Evolutionary conservation across 257 asterid species (phyloP), one percentile per base, ranked within the genome.

Genomic region (Ligustrum vulgare): DNA sequence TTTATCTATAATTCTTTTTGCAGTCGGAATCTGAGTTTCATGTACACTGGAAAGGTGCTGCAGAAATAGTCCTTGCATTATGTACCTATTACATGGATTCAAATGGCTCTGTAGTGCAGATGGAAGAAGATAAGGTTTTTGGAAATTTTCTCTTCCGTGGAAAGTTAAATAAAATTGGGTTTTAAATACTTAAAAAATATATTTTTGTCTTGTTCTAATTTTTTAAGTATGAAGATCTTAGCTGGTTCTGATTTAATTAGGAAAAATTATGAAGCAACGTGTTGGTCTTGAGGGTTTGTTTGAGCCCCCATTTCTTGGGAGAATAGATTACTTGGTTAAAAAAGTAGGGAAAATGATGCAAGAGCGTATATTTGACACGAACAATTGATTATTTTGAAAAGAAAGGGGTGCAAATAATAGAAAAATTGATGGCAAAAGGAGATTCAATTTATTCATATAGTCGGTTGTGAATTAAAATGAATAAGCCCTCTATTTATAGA

Each of bases 21-120:
- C 96, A 94, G 97, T 83, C 85, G 12, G 80, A 88, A 81, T 84
- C 91, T 54, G 92, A 88, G 76, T 82, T 90, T 71, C 92, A 75
- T 78, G 80, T 93, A 70, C 98, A 93, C 68, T 93, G 97, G 97
- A 93, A 93, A 86, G 98, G 97, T 79, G 98, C 98, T 77, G 96
- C 98, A 45, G 98, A 91, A 77, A 91, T 93, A 20, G 92, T 93
- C 51, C 91, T 93, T 45, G 89, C 86, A 83, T 93, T 81, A 43
- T 93, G 98, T 81, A 71, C 89, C 60, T 74, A 87, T 76, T 93
- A 87, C 80, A 72, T 93, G 73, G 97, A 91, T 88, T 91, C 77
- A 34, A 83, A 90, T 82, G 97, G 86, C 79, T 80, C 41, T 31
- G 80, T 90, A 74, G 80, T 81, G 28, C 82, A 74, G 56, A 86